Percentiles rank a stretch among this genome's conserved stretches.
Conservation (phyloP, 2,329 filamentous ascomycete species). For the Neurospora crassa region DNA sequence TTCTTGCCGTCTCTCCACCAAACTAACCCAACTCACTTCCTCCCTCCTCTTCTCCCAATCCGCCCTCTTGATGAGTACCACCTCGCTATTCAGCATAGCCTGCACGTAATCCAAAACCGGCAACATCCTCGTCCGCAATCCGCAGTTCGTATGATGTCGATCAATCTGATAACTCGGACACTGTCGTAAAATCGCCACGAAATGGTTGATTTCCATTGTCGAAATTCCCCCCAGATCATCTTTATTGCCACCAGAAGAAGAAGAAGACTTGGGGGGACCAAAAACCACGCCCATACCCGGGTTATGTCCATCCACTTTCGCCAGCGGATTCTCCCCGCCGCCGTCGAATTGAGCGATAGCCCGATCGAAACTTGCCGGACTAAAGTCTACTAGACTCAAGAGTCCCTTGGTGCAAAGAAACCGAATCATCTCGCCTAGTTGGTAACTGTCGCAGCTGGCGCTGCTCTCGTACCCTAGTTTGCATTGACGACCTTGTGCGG, state of each 20-base stretch:
- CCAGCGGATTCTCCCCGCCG: slow-evolving; percentile 26
- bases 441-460: slow-evolving; percentile 64
- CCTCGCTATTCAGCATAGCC: slow-evolving; percentile 40
- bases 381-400: slow-evolving; percentile 48
- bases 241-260: background rate
- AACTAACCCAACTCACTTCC: slow-evolving; percentile 31
- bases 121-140: slow-evolving; percentile 53
- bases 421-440: slow-evolving; percentile 67
- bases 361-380: slow-evolving; percentile 21
- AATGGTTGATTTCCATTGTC: slow-evolving; percentile 48
- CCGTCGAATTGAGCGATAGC: background rate
- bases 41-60: slow-evolving; percentile 36
- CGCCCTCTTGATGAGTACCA: slow-evolving; percentile 32
- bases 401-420: slow-evolving; percentile 57
- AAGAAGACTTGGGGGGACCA: background rate
- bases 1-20: slow-evolving; percentile 11
- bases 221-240: slow-evolving; percentile 30
- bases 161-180: slow-evolving; percentile 67
- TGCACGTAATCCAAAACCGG: slow-evolving; percentile 58
- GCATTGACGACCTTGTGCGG: slow-evolving; percentile 42
- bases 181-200: slow-evolving; percentile 54
- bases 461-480: slow-evolving; percentile 66
- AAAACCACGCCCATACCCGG: background rate
- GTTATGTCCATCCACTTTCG: slow-evolving; percentile 20
- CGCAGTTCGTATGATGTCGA: slow-evolving; percentile 63